phyloP scores from a whole-genome alignment of 768 basidiomycete species.

The Macrolepiota albuminosa region DNA sequence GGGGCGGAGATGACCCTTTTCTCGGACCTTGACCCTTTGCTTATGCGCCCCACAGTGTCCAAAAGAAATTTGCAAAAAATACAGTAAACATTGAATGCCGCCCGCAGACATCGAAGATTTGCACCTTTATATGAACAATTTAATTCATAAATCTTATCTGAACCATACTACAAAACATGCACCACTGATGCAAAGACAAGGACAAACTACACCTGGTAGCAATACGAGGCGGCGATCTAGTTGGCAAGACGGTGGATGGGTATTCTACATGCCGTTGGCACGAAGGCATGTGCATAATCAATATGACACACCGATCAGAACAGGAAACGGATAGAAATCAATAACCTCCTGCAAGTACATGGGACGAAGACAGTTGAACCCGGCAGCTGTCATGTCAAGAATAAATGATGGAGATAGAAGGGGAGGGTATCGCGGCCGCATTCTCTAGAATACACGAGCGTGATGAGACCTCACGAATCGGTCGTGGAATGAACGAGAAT shows the following conservation, averaged over 20 bases:
- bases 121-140: not conserved
- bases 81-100: not conserved
- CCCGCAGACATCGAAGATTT: not conserved
- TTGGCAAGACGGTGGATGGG: not conserved
- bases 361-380: not conserved
- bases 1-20: no score
- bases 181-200: constrained; percentile 3
- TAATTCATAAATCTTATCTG: not conserved
- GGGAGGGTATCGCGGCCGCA: not conserved
- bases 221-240: constrained; percentile 3
- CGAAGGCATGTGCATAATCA: constrained; percentile 6
- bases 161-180: constrained; percentile 3
- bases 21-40: not conserved
- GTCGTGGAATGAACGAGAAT: constrained; percentile 11
- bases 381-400: not conserved
- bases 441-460: constrained; percentile 6
- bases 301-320: constrained; percentile 1
- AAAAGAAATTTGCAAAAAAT: no score
- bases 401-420: not conserved
- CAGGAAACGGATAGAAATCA: not conserved
- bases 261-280: constrained; percentile 7
- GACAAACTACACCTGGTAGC: constrained; percentile 9
- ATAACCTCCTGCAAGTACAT: not conserved
- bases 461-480: constrained; percentile 11
- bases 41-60: not conserved